Evolutionary conservation across 2,329 filamentous ascomycete genomes (phyloP), one percentile per base, ranked within the genome.

Genomic region (Pyrenophora tritici-repentis): DNA sequence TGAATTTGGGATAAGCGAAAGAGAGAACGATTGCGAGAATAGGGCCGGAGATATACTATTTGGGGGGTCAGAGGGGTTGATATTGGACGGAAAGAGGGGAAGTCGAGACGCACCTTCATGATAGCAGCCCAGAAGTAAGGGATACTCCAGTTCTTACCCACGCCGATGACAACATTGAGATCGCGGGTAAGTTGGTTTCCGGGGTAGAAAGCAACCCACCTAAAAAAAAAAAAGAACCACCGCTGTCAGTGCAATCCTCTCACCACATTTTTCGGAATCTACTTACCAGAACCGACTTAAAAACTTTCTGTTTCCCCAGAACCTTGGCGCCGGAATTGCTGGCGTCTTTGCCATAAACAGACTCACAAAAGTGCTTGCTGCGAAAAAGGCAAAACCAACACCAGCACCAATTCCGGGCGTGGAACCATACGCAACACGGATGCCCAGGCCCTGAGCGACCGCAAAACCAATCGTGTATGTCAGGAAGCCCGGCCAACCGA

Each of bases 161-260:
- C 70, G 6, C 76, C 79, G 22, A 83, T 75, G 34, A 79, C 74
- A 4, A 73, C 62, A 47, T 83, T 83, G 34, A 82, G 73, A 54
- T 83, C 81, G n/a, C 73, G 75, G n/a, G 76, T 73, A 13, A 83
- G 74, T 70, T 83, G 81, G 55, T 82, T 78, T 40, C 79, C 80
- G 14, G 79, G 82, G 66, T 83, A 83, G 56, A 82, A 79, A 1
- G 70, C 69, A 8, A 82, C 14, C 47, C 35, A 44, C 76, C 79
- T 24, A 9, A 24, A 24, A 6, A 2, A 24, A 9, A 24, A 24
- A 6, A 2, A 24, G 2, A 24, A 3, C 22, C 6, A 24, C 6
- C 22, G 5, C 6, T 6, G 22, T 24, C 7, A 24, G 22, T 24
- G 3, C 6, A 7, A 7, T 24, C 7, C 22, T 24, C 22, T 24